A percentile compares a stretch with the other conserved stretches of the same genome.
phyloP scores from a whole-genome alignment of 2,329 filamentous ascomycete species.

The Cladophialophora immunda region DNA sequence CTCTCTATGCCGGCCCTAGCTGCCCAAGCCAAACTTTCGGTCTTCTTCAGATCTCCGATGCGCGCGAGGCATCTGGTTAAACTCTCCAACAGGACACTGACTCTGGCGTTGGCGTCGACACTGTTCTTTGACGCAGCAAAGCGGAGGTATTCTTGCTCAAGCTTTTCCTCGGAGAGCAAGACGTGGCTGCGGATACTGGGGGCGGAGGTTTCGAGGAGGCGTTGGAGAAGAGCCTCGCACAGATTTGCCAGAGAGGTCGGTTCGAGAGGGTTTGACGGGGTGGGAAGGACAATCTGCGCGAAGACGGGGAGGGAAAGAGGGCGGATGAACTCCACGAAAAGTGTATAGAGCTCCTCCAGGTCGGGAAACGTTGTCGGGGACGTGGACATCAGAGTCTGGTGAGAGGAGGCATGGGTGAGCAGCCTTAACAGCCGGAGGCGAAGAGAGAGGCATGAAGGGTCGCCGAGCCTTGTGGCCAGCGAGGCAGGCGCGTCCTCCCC shows the following conservation, averaged over 20 bases:
- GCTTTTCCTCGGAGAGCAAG: constrained; percentile 58
- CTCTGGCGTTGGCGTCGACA: constrained; percentile 74
- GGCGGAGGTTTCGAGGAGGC: constrained; percentile 56
- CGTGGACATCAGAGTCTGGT: constrained; percentile 42
- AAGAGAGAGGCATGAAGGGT: constrained; percentile 50
- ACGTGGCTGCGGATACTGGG: constrained; percentile 49
- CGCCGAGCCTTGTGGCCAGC: constrained; percentile 46
- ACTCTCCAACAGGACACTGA: constrained; percentile 73
- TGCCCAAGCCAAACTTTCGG: constrained; percentile 52
- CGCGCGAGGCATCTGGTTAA: constrained; percentile 64
- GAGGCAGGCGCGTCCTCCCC: constrained; percentile 24
- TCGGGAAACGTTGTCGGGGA: constrained; percentile 45
- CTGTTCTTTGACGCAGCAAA: constrained; percentile 69
- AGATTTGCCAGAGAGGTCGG: constrained; percentile 53
- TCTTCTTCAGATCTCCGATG: constrained; percentile 46
- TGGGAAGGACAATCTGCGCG: constrained; percentile 54
- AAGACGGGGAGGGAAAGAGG: constrained; percentile 56
- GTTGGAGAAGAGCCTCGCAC: constrained; percentile 64
- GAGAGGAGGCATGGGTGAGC: constrained; percentile 50
- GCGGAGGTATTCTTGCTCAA: constrained; percentile 70
- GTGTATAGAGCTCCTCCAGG: constrained; percentile 52
- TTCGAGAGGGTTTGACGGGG: constrained; percentile 27
- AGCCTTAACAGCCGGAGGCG: constrained; percentile 57
- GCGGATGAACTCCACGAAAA: constrained; percentile 58
- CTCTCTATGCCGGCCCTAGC: constrained; percentile 63